A percentile compares a stretch with the other conserved stretches of the same genome.
These are phyloP conservation scores for Pestalotiopsis sp. DNA, from an alignment of 2,329 filamentous ascomycete species.

Conservation along the genomic window DNA sequence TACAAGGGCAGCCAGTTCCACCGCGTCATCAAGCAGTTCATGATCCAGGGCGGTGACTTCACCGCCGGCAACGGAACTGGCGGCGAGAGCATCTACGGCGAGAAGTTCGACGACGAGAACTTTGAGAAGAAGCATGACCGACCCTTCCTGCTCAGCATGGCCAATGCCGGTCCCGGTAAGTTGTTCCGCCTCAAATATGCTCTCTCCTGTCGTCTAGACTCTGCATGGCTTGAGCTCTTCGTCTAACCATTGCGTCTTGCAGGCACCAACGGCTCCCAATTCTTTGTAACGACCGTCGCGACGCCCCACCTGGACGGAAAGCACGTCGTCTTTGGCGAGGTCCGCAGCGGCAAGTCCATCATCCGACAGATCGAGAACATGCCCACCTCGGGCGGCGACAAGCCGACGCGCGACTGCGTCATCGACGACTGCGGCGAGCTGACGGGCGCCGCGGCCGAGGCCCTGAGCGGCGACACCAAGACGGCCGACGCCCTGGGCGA, in stretches of 20 bases:
- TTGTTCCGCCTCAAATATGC: not conserved
- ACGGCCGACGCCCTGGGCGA: slow-evolving; percentile 82
- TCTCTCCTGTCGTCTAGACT: slow-evolving; percentile 1
- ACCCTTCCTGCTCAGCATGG: slow-evolving; percentile 95
- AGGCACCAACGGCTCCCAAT: slow-evolving; percentile 96
- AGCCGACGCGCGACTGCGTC: slow-evolving; percentile 72
- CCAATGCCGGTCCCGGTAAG: slow-evolving; percentile 89
- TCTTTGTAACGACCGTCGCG: slow-evolving; percentile 96
- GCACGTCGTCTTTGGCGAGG: slow-evolving; percentile 96
- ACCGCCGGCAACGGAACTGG: slow-evolving; percentile 93
- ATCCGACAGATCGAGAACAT: slow-evolving; percentile 90
- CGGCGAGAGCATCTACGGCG: slow-evolving; percentile 95
- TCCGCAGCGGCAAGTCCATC: slow-evolving; percentile 88
- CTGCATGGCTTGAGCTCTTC: not conserved
- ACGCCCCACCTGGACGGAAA: slow-evolving; percentile 95
- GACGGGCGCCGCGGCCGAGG: slow-evolving; percentile 65
- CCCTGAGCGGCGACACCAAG: slow-evolving; percentile 64
- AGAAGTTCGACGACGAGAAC: slow-evolving; percentile 97
- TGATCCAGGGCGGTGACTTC: slow-evolving; percentile 98
- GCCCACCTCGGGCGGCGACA: slow-evolving; percentile 74
- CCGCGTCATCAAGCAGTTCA: slow-evolving; percentile 97
- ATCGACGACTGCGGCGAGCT: slow-evolving; percentile 89
- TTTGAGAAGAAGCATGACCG: slow-evolving; percentile 90
- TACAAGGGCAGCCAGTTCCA: slow-evolving; percentile 96
- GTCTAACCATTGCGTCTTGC: slow-evolving; percentile 8